These are phyloP conservation scores for Phytopythium aichiense DNA, from an alignment of 352 stramenopile genomes.

Conservation along the genomic window DNA sequence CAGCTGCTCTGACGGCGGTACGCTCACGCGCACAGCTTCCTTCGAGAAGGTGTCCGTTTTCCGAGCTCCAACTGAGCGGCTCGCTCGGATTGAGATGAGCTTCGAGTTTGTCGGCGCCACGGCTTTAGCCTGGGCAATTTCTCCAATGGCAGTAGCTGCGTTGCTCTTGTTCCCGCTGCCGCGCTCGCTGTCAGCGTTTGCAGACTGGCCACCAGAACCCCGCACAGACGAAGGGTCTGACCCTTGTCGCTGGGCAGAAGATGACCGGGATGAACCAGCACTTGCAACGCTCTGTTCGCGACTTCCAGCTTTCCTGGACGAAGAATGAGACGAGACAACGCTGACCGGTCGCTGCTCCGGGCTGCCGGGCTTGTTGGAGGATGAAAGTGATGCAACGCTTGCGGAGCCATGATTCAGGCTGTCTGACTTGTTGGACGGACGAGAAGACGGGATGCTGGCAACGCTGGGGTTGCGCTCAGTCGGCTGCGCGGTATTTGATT, in stretches of 20 bases:
- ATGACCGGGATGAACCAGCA: not conserved
- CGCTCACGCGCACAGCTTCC: slow-evolving; percentile 16
- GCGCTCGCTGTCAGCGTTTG: not conserved
- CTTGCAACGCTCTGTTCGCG: not conserved
- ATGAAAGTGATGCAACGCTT: not conserved
- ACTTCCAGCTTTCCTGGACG: not conserved
- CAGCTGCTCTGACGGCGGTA: slow-evolving; percentile 13
- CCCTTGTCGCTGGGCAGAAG: not conserved
- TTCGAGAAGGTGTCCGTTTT: slow-evolving; percentile 19
- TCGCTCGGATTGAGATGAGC: slow-evolving; percentile 7
- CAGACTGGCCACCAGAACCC: not conserved
- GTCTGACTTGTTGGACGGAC: slow-evolving; percentile 2
- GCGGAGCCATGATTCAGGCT: not conserved
- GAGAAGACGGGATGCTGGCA: not conserved
- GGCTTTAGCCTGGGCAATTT: not conserved
- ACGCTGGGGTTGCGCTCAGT: not conserved
- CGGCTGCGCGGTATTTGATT: not conserved
- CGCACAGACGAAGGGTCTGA: not conserved
- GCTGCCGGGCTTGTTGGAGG: slow-evolving; percentile 1
- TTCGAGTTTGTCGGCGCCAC: slow-evolving; percentile 1
- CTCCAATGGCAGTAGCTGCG: not conserved
- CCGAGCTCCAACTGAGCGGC: slow-evolving; percentile 6
- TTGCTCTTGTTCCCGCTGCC: not conserved
- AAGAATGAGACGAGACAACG: not conserved
- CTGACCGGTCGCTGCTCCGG: slow-evolving; percentile 3